These are phyloP conservation scores for Letharia lupina DNA, from an alignment of 495 filamentous ascomycete genomes.

Conservation along the genomic window DNA sequence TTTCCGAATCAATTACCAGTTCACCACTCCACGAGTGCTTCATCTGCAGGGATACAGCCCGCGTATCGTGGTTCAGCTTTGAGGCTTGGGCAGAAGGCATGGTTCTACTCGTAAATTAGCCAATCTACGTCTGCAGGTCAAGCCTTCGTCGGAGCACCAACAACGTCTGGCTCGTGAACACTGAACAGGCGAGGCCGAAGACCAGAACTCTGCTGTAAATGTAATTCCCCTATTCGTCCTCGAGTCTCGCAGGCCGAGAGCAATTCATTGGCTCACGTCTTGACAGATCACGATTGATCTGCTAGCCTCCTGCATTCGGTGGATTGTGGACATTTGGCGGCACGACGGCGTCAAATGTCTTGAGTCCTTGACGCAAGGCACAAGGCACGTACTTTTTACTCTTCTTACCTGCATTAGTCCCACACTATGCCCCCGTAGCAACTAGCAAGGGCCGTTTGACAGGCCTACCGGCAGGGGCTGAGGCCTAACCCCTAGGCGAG, in stretches of 20 bases:
- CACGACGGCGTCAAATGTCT: not conserved
- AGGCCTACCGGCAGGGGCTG: not conserved
- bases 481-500: not conserved
- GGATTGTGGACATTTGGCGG: not conserved
- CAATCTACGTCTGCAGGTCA: slow-evolving; percentile 1
- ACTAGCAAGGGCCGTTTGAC: not conserved
- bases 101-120: slow-evolving; percentile 4
- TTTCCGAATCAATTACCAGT: not conserved
- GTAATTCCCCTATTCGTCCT: not conserved
- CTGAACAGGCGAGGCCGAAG: not conserved
- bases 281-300: slow-evolving; percentile 17
- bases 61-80: slow-evolving; percentile 4
- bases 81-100: slow-evolving; percentile 2
- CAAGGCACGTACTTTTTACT: not conserved
- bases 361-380: slow-evolving; percentile 12
- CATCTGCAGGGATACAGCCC: slow-evolving; percentile 8
- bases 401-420: slow-evolving; percentile 15
- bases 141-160: not conserved
- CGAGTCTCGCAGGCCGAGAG: not conserved
- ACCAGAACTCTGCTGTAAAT: not conserved
- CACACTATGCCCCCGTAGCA: not conserved
- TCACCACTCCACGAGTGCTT: not conserved
- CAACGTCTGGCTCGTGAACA: not conserved
- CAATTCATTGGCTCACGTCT: slow-evolving; percentile 6
- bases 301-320: slow-evolving; percentile 6